Evolutionary conservation across 805 yeast species (phyloP), one percentile per base, ranked within the genome.

Genomic region (Teunomyces cretensis): DNA sequence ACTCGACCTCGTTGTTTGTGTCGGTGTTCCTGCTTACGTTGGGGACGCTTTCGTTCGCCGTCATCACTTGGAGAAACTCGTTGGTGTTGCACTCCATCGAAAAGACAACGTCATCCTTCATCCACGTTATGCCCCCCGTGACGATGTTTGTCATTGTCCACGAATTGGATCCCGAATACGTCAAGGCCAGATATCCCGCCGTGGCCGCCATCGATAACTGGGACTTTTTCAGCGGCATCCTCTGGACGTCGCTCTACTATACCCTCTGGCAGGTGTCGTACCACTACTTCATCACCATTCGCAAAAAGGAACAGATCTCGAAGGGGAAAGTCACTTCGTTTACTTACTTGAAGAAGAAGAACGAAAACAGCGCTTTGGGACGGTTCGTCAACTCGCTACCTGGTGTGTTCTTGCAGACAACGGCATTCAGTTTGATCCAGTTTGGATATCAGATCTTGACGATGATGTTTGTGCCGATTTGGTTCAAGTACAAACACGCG

Each of bases 1-100:
- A 73, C 28, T 87, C 96, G 2, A 73, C 75, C 32, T 78, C 83
- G 53, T 70, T 92, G 17, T 92, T 86, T 66, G 80, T 88, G 12
- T 78, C 92, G 2, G 89, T 95, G 52, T 91, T 88, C 65, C 86
- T 96, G 8, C 80, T 92, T 48, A 78, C 94, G 1, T 83, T 86
- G 68, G 99, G 98, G 1, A 88, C 97, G 0, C 67, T 92, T 45
- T 79, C 96, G 5, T 91, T 88, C 78, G 97, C 97, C 0, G 96
- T 92, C 16, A 83, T 92, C 36, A 88, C 97, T 0, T 92, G 98
- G 99, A 76, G 96, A 54, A 92, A 92, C 62, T 90, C 97, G 6
- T 72, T 92, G 44, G 98, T 92, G 7, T 72, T 92, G 39, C 99
- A 92, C 60, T 84, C 92, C 9, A 78, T 92, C 48, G 99, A 92